phyloP scores from a whole-genome alignment of 257 asterid species.

The Solanum medicagineum region DNA sequence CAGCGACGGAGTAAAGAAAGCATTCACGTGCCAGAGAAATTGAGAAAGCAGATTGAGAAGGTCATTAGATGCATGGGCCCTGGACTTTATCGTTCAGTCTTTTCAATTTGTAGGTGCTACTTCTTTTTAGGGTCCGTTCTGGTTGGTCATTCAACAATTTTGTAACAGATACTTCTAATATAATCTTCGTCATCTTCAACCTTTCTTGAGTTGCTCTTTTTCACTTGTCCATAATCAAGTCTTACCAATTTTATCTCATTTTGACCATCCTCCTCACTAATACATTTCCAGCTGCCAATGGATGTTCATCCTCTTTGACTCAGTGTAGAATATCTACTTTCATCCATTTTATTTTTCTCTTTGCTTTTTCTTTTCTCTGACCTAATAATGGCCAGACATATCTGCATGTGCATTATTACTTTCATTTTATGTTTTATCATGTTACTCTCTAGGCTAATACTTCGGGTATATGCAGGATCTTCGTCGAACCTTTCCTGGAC shows the following conservation, averaged over 20 bases:
- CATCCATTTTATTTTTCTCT: not conserved
- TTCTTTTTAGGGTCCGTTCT: constrained; percentile 71
- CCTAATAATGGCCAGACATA: not conserved
- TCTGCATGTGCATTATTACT: not conserved
- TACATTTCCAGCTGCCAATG: not conserved
- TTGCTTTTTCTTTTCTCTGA: not conserved
- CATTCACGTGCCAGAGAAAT: constrained; percentile 53
- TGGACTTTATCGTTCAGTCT: constrained; percentile 82
- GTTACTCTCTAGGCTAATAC: constrained; percentile 13
- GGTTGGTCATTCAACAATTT: constrained; percentile 44
- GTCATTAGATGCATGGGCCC: constrained; percentile 99
- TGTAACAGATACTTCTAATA: constrained; percentile 4
- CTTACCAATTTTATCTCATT: not conserved
- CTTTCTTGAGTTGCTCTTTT: not conserved
- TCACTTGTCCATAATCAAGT: not conserved
- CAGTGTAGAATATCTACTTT: not conserved
- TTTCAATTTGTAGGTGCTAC: constrained; percentile 93
- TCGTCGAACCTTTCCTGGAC: constrained; percentile 92
- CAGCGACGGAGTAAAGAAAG: constrained; percentile 16
- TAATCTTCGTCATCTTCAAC: constrained; percentile 10
- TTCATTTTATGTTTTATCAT: not conserved
- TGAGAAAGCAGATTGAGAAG: constrained; percentile 98
- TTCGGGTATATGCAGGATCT: constrained; percentile 52
- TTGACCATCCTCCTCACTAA: not conserved
- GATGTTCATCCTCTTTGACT: not conserved